phyloP scores from a whole-genome alignment of 768 basidiomycete species.

The Dioszegia crocea region DNA sequence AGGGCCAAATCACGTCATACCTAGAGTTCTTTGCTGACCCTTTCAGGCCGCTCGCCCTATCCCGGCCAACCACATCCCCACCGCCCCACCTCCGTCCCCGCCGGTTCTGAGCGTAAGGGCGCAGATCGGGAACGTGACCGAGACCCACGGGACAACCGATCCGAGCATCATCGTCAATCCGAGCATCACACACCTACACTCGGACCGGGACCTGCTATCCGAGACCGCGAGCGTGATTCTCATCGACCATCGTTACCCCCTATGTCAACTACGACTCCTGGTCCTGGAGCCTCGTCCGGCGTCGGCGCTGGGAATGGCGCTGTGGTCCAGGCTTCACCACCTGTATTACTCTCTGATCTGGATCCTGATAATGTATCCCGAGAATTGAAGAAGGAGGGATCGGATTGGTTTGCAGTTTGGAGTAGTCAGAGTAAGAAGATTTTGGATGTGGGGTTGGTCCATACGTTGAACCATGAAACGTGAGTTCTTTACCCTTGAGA shows the following conservation, averaged over 20 bases:
- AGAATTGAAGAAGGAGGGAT: slow-evolving; percentile 62
- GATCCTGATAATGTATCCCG: slow-evolving; percentile 50
- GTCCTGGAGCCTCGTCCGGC: too few relatives aligned
- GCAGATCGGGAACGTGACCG: slow-evolving; percentile 45
- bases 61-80: slow-evolving; percentile 12
- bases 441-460: slow-evolving; percentile 73
- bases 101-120: slow-evolving; percentile 26
- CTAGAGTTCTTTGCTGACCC: slow-evolving; percentile 26
- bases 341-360: slow-evolving; percentile 44
- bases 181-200: background rate
- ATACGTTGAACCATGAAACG: slow-evolving; percentile 89
- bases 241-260: background rate
- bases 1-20: too few relatives aligned
- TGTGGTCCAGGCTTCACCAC: slow-evolving; percentile 21
- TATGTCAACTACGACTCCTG: slow-evolving; percentile 5
- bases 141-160: slow-evolving; percentile 43
- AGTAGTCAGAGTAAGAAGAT: slow-evolving; percentile 73
- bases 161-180: slow-evolving; percentile 38
- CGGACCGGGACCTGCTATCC: background rate
- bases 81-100: background rate
- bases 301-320: background rate
- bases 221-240: background rate
- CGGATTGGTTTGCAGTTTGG: slow-evolving; percentile 85
- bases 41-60: slow-evolving; percentile 40
- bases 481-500: slow-evolving; percentile 43